A percentile compares a stretch with the other conserved stretches of the same genome.
phyloP scores from a whole-genome alignment of 1,284 basidiomycete species.

The Trametes sp. region DNA sequence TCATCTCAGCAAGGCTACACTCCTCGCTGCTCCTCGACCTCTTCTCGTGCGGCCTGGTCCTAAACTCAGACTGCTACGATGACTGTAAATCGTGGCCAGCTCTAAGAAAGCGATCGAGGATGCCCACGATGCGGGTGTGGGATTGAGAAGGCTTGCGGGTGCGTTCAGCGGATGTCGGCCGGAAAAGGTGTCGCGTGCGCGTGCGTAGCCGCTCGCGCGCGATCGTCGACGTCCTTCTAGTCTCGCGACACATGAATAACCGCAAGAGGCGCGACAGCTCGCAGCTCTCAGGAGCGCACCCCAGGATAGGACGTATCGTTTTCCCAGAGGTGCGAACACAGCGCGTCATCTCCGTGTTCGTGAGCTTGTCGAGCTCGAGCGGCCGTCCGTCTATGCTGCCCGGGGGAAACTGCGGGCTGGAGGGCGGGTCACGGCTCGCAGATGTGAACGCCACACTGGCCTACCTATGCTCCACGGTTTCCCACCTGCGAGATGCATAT shows the following conservation, averaged over 20 bases:
- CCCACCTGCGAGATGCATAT: too few species aligned
- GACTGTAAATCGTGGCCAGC: too few species aligned
- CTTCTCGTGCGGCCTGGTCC: background rate
- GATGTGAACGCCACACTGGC: too few species aligned
- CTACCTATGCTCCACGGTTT: too few species aligned
- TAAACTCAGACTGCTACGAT: too few species aligned
- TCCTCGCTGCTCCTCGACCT: background rate
- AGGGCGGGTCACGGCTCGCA: too few species aligned
- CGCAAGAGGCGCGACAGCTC: background rate
- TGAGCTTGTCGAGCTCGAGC: too few species aligned
- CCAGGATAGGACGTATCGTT: background rate
- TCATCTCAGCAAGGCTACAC: background rate
- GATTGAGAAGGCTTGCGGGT: background rate
- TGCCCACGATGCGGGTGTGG: too few species aligned
- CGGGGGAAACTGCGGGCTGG: too few species aligned
- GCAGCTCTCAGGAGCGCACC: background rate
- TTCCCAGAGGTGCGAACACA: conserved; percentile 8
- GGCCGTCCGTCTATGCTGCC: background rate
- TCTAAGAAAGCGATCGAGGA: too few species aligned
- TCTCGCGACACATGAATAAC: conserved; percentile 1
- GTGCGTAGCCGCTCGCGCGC: conserved; percentile 3
- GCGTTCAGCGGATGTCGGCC: background rate
- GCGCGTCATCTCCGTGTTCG: background rate
- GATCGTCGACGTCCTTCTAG: conserved; percentile 7
- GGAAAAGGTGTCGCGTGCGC: background rate